Base-by-base conservation (phyloP, 192 early-diverging fungal species). In the Powellomyces hirtus region DNA sequence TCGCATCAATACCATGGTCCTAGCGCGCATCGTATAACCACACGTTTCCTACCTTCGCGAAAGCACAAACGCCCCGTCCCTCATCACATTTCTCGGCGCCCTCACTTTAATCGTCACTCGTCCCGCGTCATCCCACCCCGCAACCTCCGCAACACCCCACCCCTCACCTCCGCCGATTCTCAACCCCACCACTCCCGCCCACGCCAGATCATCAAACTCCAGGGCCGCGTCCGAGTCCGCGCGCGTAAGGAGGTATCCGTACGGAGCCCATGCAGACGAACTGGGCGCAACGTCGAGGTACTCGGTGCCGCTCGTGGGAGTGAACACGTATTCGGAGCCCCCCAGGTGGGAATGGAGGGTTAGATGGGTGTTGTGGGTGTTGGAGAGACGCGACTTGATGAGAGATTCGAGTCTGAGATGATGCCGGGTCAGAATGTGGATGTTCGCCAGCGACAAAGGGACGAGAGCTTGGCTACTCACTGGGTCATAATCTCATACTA, bases 171-270 rank as follows among this genome's bases (percentile, higher is more conserved):
- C 64, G n/a, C 26, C 38, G 5, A 72, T 33, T 5, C 26, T 52
- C 22, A 67, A 42, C 24, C 3, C 31, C 18, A 26, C 4, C 31
- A 37, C 42, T 30, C 63, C 60, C 29, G 36, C 52, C 34, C 20
- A 61, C 14, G 5, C 29, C 29, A 78, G 62, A 53, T 78, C 76
- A 33, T 78, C 66, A 65, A 78, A 78, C 4, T 14, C 10, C 27
- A 53, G 11, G 16, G 18, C 73, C 0, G 67, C 62, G 27, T 63
- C 62, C 38, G 59, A 16, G 11, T 53, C 51, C 7, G 51, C 24
- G 51, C 51, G 13, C 13, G 51, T 53, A 24, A 53, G 10, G 51
- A 53, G 10, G 26, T 53, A 53, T 24, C 26, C 16, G 26, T 53
- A 53, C 24, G 8, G 10, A 7, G 13, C 13, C 13, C 16, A 27